Evolutionary conservation across 345 rosid species (phyloP).

Genomic region (Dimocarpus longan): DNA sequence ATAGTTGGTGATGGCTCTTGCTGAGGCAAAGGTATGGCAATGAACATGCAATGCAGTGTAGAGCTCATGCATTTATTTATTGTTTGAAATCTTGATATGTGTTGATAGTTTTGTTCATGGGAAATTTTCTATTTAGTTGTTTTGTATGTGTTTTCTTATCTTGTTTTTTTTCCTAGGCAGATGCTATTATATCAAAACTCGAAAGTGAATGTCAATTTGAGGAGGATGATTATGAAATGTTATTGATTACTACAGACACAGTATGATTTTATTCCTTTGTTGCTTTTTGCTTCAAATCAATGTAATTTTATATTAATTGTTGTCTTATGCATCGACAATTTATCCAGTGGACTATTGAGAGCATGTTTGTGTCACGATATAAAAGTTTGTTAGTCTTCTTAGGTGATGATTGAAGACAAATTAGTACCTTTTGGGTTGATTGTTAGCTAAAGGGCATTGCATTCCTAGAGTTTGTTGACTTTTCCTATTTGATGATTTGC

Average conservation of each 20-base stretch:
- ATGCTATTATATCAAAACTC: constrained; percentile 63
- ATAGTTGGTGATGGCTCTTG: constrained; percentile 82
- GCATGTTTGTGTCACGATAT: neutral
- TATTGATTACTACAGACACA: constrained; percentile 85
- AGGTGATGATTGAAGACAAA: neutral
- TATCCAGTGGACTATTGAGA: neutral
- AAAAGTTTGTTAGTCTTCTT: neutral
- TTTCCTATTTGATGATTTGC: neutral
- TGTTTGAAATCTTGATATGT: neutral
- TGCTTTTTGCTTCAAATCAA: neutral
- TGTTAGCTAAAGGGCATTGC: neutral
- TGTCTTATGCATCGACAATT: neutral
- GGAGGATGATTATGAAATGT: constrained; percentile 48
- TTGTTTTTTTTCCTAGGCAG: constrained; percentile 53
- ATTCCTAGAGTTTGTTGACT: neutral
- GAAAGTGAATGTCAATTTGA: constrained; percentile 34
- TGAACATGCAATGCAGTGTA: neutral
- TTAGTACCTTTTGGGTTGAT: neutral
- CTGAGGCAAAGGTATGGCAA: constrained; percentile 74
- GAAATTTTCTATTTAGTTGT: neutral
- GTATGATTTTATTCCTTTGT: constrained; percentile 38
- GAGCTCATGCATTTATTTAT: neutral
- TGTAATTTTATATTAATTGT: neutral
- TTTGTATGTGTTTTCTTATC: neutral
- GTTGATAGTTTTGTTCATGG: neutral